phyloP scores from a whole-genome alignment of 495 filamentous ascomycete species.

The Mytilinidion resinicola region DNA sequence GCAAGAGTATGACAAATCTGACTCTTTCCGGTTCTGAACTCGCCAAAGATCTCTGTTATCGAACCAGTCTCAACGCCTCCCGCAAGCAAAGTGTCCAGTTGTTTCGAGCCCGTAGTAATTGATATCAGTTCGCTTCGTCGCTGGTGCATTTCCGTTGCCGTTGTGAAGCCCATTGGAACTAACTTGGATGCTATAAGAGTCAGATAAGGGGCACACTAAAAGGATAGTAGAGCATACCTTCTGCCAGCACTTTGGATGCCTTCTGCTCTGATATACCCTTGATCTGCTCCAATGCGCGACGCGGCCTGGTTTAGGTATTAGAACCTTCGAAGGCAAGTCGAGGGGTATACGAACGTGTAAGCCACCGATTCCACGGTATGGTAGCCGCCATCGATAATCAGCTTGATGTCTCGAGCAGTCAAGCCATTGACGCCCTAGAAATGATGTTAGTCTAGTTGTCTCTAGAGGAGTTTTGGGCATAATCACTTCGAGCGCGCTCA shows the following conservation, averaged over 20 bases:
- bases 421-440: conserved; percentile 72
- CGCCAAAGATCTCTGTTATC: conserved; percentile 97
- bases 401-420: conserved; percentile 88
- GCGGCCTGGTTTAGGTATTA: conserved; percentile 48
- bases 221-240: conserved; percentile 50
- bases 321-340: not conserved
- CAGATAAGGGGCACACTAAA: conserved; percentile 8
- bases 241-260: conserved; percentile 83
- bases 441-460: not conserved
- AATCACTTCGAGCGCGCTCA: conserved; percentile 76
- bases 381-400: conserved; percentile 84
- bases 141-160: conserved; percentile 98
- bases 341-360: conserved; percentile 57
- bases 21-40: conserved; percentile 96
- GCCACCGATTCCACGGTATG: conserved; percentile 93
- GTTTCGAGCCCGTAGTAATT: conserved; percentile 94
- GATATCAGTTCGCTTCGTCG: conserved; percentile 93
- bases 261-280: conserved; percentile 98
- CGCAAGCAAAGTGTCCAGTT: conserved; percentile 88
- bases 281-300: conserved; percentile 79
- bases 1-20: conserved; percentile 98
- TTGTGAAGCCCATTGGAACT: conserved; percentile 98
- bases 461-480: not conserved
- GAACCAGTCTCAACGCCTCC: conserved; percentile 95
- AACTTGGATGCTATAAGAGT: conserved; percentile 70